A percentile compares a stretch with the other conserved stretches of the same genome.
These are phyloP conservation scores for Musa schizocarpa DNA, from an alignment of 176 grass and related monocot species.

Conservation along the genomic window DNA sequence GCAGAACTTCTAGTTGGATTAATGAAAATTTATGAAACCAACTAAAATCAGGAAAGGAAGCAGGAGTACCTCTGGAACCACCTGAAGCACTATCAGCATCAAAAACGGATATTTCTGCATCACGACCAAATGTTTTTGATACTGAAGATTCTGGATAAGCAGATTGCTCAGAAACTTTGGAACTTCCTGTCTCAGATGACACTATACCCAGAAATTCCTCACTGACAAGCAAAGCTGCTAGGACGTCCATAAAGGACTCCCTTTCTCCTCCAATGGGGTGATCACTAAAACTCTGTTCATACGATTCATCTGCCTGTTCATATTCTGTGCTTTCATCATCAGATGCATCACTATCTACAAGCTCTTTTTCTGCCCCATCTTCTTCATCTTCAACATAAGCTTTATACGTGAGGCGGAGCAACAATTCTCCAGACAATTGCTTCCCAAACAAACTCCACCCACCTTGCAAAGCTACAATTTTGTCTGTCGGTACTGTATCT, in stretches of 20 bases:
- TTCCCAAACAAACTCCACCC: slow-evolving; percentile 64
- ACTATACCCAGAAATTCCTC: slow-evolving; percentile 98
- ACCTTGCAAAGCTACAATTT: slow-evolving; percentile 54
- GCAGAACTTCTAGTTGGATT: not conserved
- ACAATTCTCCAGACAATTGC: slow-evolving; percentile 52
- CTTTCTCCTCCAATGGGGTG: slow-evolving; percentile 46
- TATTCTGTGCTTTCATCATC: slow-evolving; percentile 61
- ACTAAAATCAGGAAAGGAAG: not conserved
- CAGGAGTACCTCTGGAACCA: slow-evolving; percentile 34
- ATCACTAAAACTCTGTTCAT: slow-evolving; percentile 9
- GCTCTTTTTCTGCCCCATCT: slow-evolving; percentile 40
- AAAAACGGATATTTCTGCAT: not conserved
- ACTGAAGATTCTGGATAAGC: slow-evolving; percentile 10
- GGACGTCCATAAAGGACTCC: slow-evolving; percentile 86
- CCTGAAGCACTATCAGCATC: slow-evolving; percentile 28
- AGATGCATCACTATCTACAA: slow-evolving; percentile 30
- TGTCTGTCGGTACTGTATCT: slow-evolving; percentile 87
- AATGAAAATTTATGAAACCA: not conserved
- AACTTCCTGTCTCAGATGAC: slow-evolving; percentile 47
- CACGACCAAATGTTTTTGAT: not conserved
- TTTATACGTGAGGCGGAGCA: slow-evolving; percentile 84
- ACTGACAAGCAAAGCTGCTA: slow-evolving; percentile 82
- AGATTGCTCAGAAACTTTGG: slow-evolving; percentile 24
- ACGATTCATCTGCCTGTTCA: slow-evolving; percentile 17
- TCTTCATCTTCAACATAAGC: slow-evolving; percentile 93